Percentiles rank a stretch among this genome's conserved stretches.
These are phyloP conservation scores for Didymella pinodella DNA, from an alignment of 2,329 filamentous ascomycete genomes.

Conservation along the genomic window DNA sequence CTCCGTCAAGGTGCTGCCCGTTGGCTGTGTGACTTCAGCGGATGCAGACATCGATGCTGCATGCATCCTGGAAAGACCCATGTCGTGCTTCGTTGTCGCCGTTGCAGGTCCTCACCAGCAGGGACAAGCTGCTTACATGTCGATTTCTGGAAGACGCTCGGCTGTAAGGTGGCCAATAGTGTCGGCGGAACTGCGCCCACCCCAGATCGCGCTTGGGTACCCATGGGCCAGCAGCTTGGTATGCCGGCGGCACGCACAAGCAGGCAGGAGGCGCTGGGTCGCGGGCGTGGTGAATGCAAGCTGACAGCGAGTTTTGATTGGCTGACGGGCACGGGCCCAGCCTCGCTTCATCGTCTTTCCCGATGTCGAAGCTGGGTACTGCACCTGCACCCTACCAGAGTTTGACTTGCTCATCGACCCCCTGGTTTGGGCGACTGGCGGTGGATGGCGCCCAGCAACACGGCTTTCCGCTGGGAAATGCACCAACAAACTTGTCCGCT, in stretches of 20 bases:
- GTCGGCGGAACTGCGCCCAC: slow-evolving; percentile 28
- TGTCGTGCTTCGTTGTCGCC: slow-evolving; percentile 33
- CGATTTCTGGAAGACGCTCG: slow-evolving; percentile 49
- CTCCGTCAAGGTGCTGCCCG: slow-evolving; percentile 40
- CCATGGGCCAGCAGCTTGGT: slow-evolving; percentile 44
- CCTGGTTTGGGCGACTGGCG: slow-evolving; percentile 34
- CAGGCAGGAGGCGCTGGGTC: slow-evolving; percentile 39
- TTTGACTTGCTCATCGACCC: slow-evolving; percentile 32
- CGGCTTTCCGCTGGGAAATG: slow-evolving; percentile 31
- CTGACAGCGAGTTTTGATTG: slow-evolving; percentile 22
- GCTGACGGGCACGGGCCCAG: slow-evolving; percentile 24
- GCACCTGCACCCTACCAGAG: slow-evolving; percentile 39
- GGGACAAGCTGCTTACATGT: slow-evolving; percentile 30
- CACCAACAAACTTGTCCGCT: slow-evolving; percentile 22
- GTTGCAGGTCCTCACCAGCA: slow-evolving; percentile 31
- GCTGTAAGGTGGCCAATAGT: slow-evolving; percentile 34
- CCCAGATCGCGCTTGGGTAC: slow-evolving; percentile 46
- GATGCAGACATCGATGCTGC: slow-evolving; percentile 39
- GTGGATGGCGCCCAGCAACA: slow-evolving; percentile 25
- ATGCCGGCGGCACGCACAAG: slow-evolving; percentile 42
- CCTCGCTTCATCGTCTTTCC: slow-evolving; percentile 32
- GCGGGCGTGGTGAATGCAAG: slow-evolving; percentile 25
- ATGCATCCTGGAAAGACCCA: slow-evolving; percentile 31
- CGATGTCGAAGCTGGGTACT: slow-evolving; percentile 36
- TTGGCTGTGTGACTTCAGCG: slow-evolving; percentile 41